Conservation (phyloP, 495 filamentous ascomycete genomes). For the Aspergillus conjunctus region DNA sequence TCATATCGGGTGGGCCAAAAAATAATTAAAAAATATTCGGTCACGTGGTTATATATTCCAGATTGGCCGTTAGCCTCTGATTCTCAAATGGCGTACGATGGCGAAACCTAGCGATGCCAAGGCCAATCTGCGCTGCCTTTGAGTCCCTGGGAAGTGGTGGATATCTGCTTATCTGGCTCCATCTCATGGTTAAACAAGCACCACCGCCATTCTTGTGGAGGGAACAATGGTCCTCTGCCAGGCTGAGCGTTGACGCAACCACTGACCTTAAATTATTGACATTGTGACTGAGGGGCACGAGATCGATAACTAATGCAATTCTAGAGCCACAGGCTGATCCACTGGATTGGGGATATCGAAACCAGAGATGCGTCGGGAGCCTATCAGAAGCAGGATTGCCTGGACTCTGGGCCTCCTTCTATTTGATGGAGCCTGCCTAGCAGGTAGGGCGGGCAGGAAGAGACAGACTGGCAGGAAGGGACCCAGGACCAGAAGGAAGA, state of each 20-base stretch:
- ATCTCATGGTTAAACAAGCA: not conserved
- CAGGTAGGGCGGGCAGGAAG: conserved; percentile 2
- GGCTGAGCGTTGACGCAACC: conserved; percentile 2
- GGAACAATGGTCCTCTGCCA: not conserved
- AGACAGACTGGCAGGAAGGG: conserved; percentile 5
- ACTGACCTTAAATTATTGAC: not conserved
- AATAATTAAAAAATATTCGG: too few species aligned
- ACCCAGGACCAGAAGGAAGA: conserved; percentile 12
- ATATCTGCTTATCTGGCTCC: not conserved
- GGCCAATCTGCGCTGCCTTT: too few species aligned
- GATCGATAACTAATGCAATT: conserved; percentile 19
- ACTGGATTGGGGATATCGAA: conserved; percentile 24
- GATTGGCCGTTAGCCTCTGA: too few species aligned
- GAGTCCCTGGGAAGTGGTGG: not conserved
- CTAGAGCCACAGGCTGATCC: conserved; percentile 17
- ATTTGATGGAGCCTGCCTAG: conserved; percentile 12
- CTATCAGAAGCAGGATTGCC: conserved; percentile 26
- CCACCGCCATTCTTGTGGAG: not conserved
- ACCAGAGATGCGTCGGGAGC: conserved; percentile 15
- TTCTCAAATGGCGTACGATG: too few species aligned
- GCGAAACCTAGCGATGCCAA: too few species aligned
- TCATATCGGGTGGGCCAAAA: too few species aligned
- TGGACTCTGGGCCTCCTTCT: conserved; percentile 19
- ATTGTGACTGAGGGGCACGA: conserved; percentile 10
- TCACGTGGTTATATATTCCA: too few species aligned